Percentiles rank a stretch among this genome's conserved stretches.
Evolutionary conservation across 163 green algal genomes (phyloP).

Genomic region (Scenedesmus sp.): DNA sequence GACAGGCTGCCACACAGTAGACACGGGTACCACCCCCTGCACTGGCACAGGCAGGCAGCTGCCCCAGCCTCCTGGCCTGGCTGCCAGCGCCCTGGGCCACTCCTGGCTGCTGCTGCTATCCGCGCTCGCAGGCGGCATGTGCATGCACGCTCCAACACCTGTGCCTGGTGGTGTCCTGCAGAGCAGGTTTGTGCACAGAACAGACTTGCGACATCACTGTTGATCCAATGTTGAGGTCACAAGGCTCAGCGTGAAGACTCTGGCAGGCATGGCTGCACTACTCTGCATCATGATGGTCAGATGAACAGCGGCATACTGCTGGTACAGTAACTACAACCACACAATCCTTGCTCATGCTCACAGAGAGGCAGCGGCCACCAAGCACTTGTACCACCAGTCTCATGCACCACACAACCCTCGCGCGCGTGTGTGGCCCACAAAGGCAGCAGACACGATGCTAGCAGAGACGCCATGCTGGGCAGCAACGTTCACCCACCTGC

Average conservation of each 20-base stretch:
- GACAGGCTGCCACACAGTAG: conserved; percentile 26
- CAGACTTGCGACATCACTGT: not conserved
- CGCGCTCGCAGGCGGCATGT: conserved; percentile 8
- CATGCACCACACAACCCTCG: not conserved
- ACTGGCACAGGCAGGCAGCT: not conserved
- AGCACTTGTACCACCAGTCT: too few relatives aligned
- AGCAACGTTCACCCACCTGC: not conserved
- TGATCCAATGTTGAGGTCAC: too few relatives aligned
- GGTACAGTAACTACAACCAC: too few relatives aligned
- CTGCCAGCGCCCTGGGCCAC: not conserved
- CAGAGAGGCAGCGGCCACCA: too few relatives aligned
- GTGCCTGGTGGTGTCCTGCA: conserved; percentile 33
- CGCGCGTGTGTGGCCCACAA: not conserved
- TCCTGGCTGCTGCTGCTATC: not conserved
- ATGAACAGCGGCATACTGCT: too few relatives aligned
- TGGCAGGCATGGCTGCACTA: too few relatives aligned
- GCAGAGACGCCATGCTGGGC: not conserved
- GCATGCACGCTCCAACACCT: conserved; percentile 34
- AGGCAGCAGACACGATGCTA: not conserved
- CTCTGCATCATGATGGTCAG: too few relatives aligned
- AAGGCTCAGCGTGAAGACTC: too few relatives aligned
- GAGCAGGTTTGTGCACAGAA: not conserved
- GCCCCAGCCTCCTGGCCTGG: not conserved
- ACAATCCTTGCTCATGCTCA: too few relatives aligned
- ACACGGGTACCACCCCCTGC: not conserved